These are phyloP conservation scores for Clarireedia paspali DNA, from an alignment of 2,329 filamentous ascomycete genomes.

Conservation along the genomic window DNA sequence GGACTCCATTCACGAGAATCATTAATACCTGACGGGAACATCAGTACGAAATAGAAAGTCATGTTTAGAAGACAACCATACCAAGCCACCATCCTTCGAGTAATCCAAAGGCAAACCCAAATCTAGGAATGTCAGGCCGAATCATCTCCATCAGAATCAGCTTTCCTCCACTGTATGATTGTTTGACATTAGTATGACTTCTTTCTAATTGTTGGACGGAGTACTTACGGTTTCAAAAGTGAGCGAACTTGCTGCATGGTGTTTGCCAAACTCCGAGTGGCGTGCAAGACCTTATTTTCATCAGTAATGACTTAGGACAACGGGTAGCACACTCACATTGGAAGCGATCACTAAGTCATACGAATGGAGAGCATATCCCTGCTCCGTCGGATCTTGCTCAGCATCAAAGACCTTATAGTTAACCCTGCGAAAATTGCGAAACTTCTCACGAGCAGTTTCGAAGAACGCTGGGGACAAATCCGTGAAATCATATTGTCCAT, in stretches of 20 bases:
- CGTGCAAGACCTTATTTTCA: slow-evolving; percentile 3
- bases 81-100: slow-evolving; percentile 3
- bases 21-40: not conserved
- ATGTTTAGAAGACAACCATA: not conserved
- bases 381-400: slow-evolving; percentile 23
- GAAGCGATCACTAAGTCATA: slow-evolving; percentile 26
- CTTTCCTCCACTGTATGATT: not conserved
- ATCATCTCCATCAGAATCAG: not conserved
- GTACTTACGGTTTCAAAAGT: not conserved
- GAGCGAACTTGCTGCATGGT: not conserved
- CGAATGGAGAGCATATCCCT: slow-evolving; percentile 29
- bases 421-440: slow-evolving; percentile 15
- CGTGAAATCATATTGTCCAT: slow-evolving; percentile 26
- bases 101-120: not conserved
- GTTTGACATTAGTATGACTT: not conserved
- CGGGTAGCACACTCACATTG: slow-evolving; percentile 13
- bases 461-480: slow-evolving; percentile 31
- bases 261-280: not conserved
- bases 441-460: slow-evolving; percentile 16
- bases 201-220: not conserved
- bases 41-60: not conserved
- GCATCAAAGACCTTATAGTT: slow-evolving; percentile 28
- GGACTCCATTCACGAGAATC: not conserved
- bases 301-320: not conserved
- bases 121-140: not conserved